Conservation (phyloP, 1,139 yeast genomes). For the Saccharomyces hybrid region DNA sequence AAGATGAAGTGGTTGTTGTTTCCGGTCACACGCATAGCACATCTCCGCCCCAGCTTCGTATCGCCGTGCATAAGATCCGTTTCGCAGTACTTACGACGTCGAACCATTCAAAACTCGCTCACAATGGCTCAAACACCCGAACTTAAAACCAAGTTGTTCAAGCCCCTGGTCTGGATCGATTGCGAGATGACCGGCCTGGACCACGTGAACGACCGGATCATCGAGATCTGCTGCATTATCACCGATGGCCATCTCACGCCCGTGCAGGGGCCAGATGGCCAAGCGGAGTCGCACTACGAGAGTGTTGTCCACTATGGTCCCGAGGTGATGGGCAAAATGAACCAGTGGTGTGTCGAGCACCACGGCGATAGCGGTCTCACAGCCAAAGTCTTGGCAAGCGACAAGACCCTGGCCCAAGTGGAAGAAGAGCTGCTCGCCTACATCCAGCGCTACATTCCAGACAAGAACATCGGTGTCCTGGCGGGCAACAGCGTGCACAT, state of each 20-base stretch:
- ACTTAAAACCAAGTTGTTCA: slow-evolving; percentile 9
- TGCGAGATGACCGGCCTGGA: slow-evolving; percentile 93
- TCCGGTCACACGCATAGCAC: background rate
- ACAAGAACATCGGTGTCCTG: slow-evolving; percentile 51
- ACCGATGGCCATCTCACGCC: slow-evolving; percentile 76
- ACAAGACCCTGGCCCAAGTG: slow-evolving; percentile 50
- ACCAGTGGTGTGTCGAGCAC: slow-evolving; percentile 75
- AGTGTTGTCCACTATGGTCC: slow-evolving; percentile 69
- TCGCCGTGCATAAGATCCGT: background rate
- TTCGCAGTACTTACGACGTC: background rate
- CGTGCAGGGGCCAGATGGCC: background rate
- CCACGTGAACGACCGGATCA: slow-evolving; percentile 61
- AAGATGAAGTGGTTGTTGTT: background rate
- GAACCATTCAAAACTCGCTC: background rate
- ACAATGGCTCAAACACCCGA: background rate
- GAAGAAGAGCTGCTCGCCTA: slow-evolving; percentile 57
- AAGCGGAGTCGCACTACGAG: slow-evolving; percentile 43
- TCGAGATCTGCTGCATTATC: slow-evolving; percentile 84
- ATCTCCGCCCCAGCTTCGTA: background rate
- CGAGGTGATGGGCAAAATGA: slow-evolving; percentile 61
- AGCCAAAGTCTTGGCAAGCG: slow-evolving; percentile 51
- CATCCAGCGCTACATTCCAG: slow-evolving; percentile 47
- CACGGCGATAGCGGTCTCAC: slow-evolving; percentile 78
- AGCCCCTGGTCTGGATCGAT: slow-evolving; percentile 74
- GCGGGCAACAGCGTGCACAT: slow-evolving; percentile 92